Base-by-base conservation (phyloP, 2,329 filamentous ascomycete species). In the Tolypocladium capitatum region DNA sequence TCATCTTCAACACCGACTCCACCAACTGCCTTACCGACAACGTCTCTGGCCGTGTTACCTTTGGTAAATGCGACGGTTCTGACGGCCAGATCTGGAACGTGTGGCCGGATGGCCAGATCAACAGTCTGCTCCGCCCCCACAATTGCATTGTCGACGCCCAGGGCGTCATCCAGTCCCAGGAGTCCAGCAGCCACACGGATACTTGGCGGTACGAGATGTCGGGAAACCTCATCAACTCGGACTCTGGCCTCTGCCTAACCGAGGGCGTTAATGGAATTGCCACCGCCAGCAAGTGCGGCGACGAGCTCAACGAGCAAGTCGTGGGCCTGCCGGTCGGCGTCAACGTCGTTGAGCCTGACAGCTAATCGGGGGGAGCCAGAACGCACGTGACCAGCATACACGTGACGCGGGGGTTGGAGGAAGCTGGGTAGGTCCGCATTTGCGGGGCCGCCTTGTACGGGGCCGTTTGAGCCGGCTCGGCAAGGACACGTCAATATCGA, bases 1-100 rank as follows among this genome's bases (percentile, higher is more conserved):
- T 70, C 54, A 67, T 75, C 44, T 72, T 75, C 57, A 73, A 74
- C 53, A 72, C 71, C 0, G 66, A 63, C 20, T 70, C 68, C 2
- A 56, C 66, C 7, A 63, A 64, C 31, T 72, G 69, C 50, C 57
- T 75, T 33, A 68, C 68, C 5, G 65, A 62, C 7, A 43, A 51
- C 46, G 45, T 41, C 34, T 50, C 54, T 2, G 54, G 55, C 8
- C 52, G 46, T 7, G 53, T 70, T 6, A 54, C 33, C 1, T 72
- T 67, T 55, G 52, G 54, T 5, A 48, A 56, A 4, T 73, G 70
- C 48, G 57, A 61, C 30, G 70, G 58, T 9, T 51, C 53, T 0
- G 62, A 69, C 51, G 55, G 54, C 4, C 71, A 75, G 57, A 62
- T 70, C 7, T 74, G 71, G 71, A 60, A 57, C 48, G 56, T 63